Percentiles rank a stretch among this genome's conserved stretches.
Evolutionary conservation across 306 rosid species (phyloP).

Genomic region (Adenanthera pavonina): DNA sequence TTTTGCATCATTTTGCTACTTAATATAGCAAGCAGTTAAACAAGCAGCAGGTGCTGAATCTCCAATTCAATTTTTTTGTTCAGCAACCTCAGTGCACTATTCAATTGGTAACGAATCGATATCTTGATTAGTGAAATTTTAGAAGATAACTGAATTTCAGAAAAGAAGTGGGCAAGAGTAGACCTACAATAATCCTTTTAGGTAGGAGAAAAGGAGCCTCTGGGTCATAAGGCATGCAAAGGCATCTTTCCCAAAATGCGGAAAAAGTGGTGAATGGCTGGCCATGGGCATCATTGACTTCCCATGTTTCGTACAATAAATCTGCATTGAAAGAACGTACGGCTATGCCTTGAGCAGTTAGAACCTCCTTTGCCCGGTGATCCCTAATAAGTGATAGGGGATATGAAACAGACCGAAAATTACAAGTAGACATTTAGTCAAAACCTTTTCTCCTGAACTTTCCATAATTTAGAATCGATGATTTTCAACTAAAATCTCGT

Average conservation of each 20-base stretch:
- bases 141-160: slow-evolving; percentile 5
- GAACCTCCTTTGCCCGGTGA: slow-evolving; percentile 86
- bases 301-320: slow-evolving; percentile 99
- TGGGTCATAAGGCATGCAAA: slow-evolving; percentile 97
- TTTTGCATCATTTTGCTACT: neutral
- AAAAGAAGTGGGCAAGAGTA: slow-evolving; percentile 18
- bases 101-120: slow-evolving; percentile 25
- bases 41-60: neutral
- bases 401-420: slow-evolving; percentile 58
- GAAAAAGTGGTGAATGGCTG: slow-evolving; percentile 87
- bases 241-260: slow-evolving; percentile 97
- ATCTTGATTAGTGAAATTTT: neutral
- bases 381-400: slow-evolving; percentile 97
- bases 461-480: neutral
- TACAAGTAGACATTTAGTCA: neutral
- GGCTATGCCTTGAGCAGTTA: slow-evolving; percentile 77
- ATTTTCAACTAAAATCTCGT: slow-evolving; percentile 6
- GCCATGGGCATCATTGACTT: slow-evolving; percentile 82
- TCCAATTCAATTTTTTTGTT: slow-evolving; percentile 25
- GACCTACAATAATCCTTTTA: slow-evolving; percentile 89
- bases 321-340: slow-evolving; percentile 94
- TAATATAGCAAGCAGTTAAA: neutral
- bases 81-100: neutral
- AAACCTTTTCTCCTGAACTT: slow-evolving; percentile 24
- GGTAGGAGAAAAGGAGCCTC: slow-evolving; percentile 99